Evolutionary conservation across 208 protist genomes (phyloP).

Genomic region (Tritrichomonas musculus): DNA sequence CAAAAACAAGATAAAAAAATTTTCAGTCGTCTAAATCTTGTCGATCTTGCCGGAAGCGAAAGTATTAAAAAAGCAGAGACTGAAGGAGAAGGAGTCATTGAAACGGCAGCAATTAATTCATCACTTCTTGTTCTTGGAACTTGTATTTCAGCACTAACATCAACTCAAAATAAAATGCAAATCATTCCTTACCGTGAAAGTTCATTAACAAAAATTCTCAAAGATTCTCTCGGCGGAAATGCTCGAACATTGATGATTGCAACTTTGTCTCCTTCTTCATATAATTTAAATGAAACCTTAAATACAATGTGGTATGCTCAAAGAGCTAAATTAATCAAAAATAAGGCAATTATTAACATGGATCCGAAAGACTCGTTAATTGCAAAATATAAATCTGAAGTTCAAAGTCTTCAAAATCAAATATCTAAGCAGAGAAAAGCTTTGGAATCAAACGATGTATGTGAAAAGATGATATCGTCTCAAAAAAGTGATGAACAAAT

Average conservation of each 20-base stretch:
- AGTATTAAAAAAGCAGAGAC: slow-evolving; percentile 62
- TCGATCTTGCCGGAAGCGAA: slow-evolving; percentile 78
- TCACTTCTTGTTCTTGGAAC: background rate
- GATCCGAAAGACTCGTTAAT: too few species aligned
- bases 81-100: background rate
- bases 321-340: slow-evolving; percentile 34
- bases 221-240: slow-evolving; percentile 62
- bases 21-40: slow-evolving; percentile 61
- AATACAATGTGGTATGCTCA: slow-evolving; percentile 40
- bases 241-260: slow-evolving; percentile 61
- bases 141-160: slow-evolving; percentile 4
- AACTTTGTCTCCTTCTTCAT: slow-evolving; percentile 52
- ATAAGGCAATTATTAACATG: slow-evolving; percentile 38
- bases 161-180: slow-evolving; percentile 48
- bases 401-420: too few species aligned
- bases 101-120: slow-evolving; percentile 39
- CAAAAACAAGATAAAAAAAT: background rate
- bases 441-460: too few species aligned
- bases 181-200: slow-evolving; percentile 64
- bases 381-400: too few species aligned
- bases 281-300: slow-evolving; percentile 58
- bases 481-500: too few species aligned
- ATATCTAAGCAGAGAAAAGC: too few species aligned
- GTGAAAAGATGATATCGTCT: too few species aligned
- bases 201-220: slow-evolving; percentile 58